Base-by-base conservation (phyloP, 2,329 filamentous ascomycete species). In the Lecanosticta acicola region DNA sequence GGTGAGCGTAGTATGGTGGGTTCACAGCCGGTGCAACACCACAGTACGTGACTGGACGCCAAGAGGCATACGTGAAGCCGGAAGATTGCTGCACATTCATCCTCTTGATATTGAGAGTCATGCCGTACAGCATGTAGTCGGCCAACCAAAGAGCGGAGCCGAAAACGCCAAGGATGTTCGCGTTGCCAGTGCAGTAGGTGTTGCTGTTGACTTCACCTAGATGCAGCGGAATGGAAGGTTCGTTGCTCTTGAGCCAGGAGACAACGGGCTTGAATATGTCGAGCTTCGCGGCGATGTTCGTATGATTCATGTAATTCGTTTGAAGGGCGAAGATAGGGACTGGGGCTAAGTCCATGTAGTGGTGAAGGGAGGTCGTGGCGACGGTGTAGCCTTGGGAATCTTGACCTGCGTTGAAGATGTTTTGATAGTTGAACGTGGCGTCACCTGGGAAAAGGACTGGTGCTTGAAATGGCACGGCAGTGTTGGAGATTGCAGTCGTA, bases 41-140 rank as follows among this genome's bases (percentile, higher is more conserved):
- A 13, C 42, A 35, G 32, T 42, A 46, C 9, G 26, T 35, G 20
- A 49, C 43, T 3, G 24, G 39, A 16, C 49, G 39, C 49, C 49
- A 51, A 10, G 42, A 46, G 1, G 49, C 34, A 36, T 48, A 51
- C 11, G 37, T 24, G 43, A 51, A 51, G 32, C 49, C 46, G 9
- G 49, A 48, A n/a, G 37, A 43, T 39, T 51, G 49, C 21, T 51
- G 49, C n/a, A 51, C 42, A 32, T 51, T 51, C 41, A 48, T 48
- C 4, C 49, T 41, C 32, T 45, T 45, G 35, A 51, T 33, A 21
- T 35, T 32, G 7, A 51, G 39, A 11, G 40, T 43, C 8, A 41
- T 40, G 19, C 42, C 43, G 33, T 49, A 51, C 18, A 51, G 45
- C 45, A 51, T 38, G 32, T 51, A 51, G 33, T 51, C 49, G 3